Conservation (phyloP, 1,284 basidiomycete genomes). For the Paramarasmius palmivorus region DNA sequence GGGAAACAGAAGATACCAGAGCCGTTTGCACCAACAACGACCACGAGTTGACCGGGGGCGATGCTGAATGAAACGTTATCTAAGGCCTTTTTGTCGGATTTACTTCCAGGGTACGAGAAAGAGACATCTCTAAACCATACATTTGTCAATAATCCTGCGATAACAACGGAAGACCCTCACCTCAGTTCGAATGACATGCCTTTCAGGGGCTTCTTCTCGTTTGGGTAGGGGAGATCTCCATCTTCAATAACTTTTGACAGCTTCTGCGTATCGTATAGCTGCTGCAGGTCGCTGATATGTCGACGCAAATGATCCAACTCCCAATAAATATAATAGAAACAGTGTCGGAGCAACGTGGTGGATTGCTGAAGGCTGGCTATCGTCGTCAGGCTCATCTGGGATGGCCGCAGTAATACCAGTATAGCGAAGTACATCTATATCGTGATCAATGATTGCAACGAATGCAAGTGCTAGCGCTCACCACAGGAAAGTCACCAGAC, state of each 20-base stretch:
- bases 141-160: neutral
- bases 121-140: neutral
- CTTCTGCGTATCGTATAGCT: neutral
- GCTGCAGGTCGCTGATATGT: neutral
- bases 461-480: neutral
- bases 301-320: neutral
- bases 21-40: conserved; percentile 48
- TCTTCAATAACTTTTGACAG: neutral
- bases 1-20: conserved; percentile 14
- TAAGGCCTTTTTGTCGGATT: neutral
- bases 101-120: conserved; percentile 1
- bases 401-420: neutral
- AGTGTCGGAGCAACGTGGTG: neutral
- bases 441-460: neutral
- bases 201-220: neutral
- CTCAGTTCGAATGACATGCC: conserved; percentile 4
- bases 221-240: neutral
- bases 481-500: conserved; percentile 17
- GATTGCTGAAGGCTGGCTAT: conserved; percentile 1
- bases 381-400: neutral
- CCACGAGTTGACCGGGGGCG: conserved; percentile 24
- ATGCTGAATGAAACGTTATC: conserved; percentile 5
- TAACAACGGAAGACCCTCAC: neutral
- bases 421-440: neutral
- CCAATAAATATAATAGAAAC: neutral